phyloP scores from a whole-genome alignment of 352 stramenopile genomes.

The Phytophthora cajani region DNA sequence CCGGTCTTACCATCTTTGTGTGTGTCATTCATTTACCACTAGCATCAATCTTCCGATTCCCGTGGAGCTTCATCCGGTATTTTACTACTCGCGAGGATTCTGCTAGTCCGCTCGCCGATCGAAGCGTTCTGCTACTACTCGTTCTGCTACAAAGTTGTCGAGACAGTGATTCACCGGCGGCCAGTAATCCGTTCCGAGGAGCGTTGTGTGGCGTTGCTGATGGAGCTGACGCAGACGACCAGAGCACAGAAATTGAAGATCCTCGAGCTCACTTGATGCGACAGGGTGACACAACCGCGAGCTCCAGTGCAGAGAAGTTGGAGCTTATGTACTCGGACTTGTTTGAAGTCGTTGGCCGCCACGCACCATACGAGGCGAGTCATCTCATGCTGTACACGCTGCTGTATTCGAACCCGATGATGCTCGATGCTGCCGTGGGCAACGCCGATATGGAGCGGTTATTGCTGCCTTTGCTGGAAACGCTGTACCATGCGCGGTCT shows the following conservation, averaged over 20 bases:
- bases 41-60: conserved; percentile 75
- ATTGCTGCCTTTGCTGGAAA: conserved; percentile 74
- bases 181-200: conserved; percentile 71
- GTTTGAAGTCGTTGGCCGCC: conserved; percentile 56
- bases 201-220: conserved; percentile 52
- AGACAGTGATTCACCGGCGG: conserved; percentile 47
- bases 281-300: conserved; percentile 8
- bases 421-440: conserved; percentile 54
- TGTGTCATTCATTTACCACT: conserved; percentile 7
- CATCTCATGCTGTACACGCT: conserved; percentile 81
- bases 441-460: conserved; percentile 56
- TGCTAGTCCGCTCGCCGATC: conserved; percentile 68
- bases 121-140: conserved; percentile 70
- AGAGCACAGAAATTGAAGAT: conserved; percentile 42
- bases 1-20: conserved; percentile 1
- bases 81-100: conserved; percentile 63
- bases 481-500: conserved; percentile 68
- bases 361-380: conserved; percentile 67
- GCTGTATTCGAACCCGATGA: conserved; percentile 68
- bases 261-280: conserved; percentile 22
- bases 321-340: conserved; percentile 60
- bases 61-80: conserved; percentile 69
- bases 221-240: conserved; percentile 32
- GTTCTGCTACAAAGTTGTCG: conserved; percentile 76
- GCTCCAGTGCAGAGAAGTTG: conserved; percentile 27